Evolutionary conservation across 345 rosid genomes (phyloP), one percentile per base, ranked within the genome.

Genomic region (Moricandia arvensis): DNA sequence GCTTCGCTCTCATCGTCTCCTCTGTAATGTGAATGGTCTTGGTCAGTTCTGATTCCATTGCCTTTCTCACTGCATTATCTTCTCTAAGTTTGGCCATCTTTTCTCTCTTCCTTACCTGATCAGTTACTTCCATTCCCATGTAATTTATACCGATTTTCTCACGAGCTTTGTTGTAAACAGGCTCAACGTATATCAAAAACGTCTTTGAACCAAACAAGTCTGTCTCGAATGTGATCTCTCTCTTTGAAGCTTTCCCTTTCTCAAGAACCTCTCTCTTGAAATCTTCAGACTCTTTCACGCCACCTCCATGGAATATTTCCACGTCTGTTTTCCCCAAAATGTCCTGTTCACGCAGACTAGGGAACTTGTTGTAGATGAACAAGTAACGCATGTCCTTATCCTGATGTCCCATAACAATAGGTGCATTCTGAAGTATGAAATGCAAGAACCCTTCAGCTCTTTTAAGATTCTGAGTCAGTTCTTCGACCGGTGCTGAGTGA

Each of bases 1-100:
- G 97, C 73, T 95, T 95, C 4, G 93, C 97, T 21, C 97, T 86
- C 99, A 95, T 95, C 9, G 97, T 95, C 85, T 92, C 99, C 96
- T 95, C 99, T 87, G 99, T 95, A 72, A 95, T 95, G 69, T 95
- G 97, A 35, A 92, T 95, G 21, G 99, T 95, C 82, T 87, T 95
- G 82, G 85, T 95, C 66, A 95, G 79, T 75, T 95, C 99, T 21
- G 97, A 90, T 79, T 95, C 99, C 85, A 90, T 95, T 7, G 99
- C 99, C 69, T 88, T 95, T 75, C 90, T 91, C 59, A 95, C 99
- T 0, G 99, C 99, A 67, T 92, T 92, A 79, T 95, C 98, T 75
- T 90, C 98, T 7, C 98, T 88, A 70, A 95, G 91, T 76, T 88
- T 89, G 1, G 85, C 85, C 94, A 95, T 89, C 74, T 83, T 92